These are phyloP conservation scores for Neofusicoccum ribis DNA, from an alignment of 2,329 filamentous ascomycete species.

Conservation along the genomic window DNA sequence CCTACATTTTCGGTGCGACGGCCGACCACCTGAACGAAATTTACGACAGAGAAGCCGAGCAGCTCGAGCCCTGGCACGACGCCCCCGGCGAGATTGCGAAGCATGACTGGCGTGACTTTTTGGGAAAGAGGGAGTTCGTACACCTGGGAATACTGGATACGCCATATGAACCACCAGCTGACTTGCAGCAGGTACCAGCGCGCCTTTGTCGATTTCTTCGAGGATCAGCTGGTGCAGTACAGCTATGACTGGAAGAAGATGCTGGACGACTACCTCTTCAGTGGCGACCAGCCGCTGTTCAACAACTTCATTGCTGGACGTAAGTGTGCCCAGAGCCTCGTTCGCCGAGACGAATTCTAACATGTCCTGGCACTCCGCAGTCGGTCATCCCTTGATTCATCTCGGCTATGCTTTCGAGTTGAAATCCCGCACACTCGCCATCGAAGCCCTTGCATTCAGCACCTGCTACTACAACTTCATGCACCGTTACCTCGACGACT, in stretches of 20 bases:
- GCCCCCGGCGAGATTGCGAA: constrained; percentile 81
- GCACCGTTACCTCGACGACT: constrained; percentile 68
- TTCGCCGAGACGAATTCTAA: background rate
- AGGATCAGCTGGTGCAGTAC: constrained; percentile 77
- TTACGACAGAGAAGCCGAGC: constrained; percentile 73
- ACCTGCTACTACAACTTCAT: constrained; percentile 58
- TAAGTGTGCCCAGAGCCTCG: constrained; percentile 47
- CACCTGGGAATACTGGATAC: background rate
- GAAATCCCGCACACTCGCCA: constrained; percentile 78
- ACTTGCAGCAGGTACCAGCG: constrained; percentile 69
- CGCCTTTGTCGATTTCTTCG: constrained; percentile 92
- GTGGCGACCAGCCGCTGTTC: constrained; percentile 73
- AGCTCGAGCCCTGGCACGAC: constrained; percentile 76
- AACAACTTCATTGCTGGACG: constrained; percentile 77
- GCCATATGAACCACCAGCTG: background rate
- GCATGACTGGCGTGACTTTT: constrained; percentile 82
- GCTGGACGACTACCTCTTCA: constrained; percentile 73
- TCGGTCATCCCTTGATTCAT: constrained; percentile 91
- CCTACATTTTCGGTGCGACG: constrained; percentile 80
- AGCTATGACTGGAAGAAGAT: constrained; percentile 84
- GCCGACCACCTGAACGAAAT: constrained; percentile 72
- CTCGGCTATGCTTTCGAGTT: constrained; percentile 93
- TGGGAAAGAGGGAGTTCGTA: constrained; percentile 68
- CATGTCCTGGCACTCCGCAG: constrained; percentile 43
- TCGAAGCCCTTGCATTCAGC: constrained; percentile 78